Evolutionary conservation across 2,329 filamentous ascomycete genomes (phyloP), one percentile per base, ranked within the genome.

Genomic region (Claviceps monticola): DNA sequence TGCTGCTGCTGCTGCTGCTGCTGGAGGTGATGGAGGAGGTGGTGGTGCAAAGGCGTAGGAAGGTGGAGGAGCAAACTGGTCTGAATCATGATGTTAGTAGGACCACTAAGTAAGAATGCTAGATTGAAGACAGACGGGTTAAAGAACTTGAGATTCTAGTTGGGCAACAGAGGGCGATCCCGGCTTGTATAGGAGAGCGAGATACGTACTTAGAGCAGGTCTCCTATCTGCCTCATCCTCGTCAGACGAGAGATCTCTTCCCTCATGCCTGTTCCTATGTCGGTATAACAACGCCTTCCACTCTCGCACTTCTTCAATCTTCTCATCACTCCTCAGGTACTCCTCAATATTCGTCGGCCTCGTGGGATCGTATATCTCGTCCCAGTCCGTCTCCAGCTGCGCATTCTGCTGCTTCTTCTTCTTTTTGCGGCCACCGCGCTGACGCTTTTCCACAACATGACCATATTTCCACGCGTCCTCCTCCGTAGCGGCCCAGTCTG

Each of bases 301-400:
- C 60, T 94, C 88, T 53, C 80, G 76, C 3, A 89, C 78, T 63
- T 94, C 88, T 17, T 78, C 72, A 54, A 90, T 79, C 62, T 87
- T 84, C 68, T 95, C 89, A 53, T 94, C 88, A 61, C 88, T 93
- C 54, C 82, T 75, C 54, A 86, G 78, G 63, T 93, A 96, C 61
- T 91, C 86, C 51, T 90, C 85, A 48, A 91, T 86, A 58, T 83
- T 89, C 42, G 87, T 94, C 8, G 90, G 89, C 41, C 86, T 74
- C 11, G 84, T 74, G 1, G 88, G 87, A 61, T 95, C 90, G 64
- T 95, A 96, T 23, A 93, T 79, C 64, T 94, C 88, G 64, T 95
- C 86, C 89, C 89, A 96, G 62, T 95, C 83, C n/a, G 78, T 81
- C 64, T 80, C 76, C 5, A 49, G 75, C 69, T 34, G 75, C 14